Evolutionary conservation across 1,284 basidiomycete species (phyloP), one percentile per base, ranked within the genome.

Genomic region (Heimioporus punctisporus): DNA sequence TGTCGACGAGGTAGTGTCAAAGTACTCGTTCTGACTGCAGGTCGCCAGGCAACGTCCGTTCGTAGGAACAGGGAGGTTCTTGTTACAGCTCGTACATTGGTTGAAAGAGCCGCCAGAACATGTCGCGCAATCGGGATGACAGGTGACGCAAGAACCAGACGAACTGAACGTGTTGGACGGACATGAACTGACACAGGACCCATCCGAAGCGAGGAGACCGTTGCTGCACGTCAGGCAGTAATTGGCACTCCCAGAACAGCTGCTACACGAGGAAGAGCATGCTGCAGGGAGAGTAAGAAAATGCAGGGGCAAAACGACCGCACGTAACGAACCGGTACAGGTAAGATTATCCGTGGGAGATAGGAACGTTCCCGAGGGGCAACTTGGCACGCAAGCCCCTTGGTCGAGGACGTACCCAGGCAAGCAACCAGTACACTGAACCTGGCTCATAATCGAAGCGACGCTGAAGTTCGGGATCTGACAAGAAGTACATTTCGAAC

Each of bases 51-150:
- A 93, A 48, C 89, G 79, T 14, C 88, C 87, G 49, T 80, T 81
- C 34, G 82, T 82, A 45, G 88, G 81, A 30, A 93, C 89, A 1
- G 92, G 92, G 2, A 84, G 82, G 23, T 76, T 71, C 40, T 86
- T 62, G 21, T 83, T 77, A 64, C 92, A 94, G 47, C 83, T 80
- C 5, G 82, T 78, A 72, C 92, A 94, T 66, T 93, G 87, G 65
- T 82, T 85, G 74, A 92, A 91, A 2, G 82, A 78, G 31, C 79
- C 68, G 28, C 88, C 88, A 24, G 85, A 81, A 72, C 92, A 94
- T 7, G 86, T 84, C 8, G 81, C 82, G 63, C 92, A 94, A 66
- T 94, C 92, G 1, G 90, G 83, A 56, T 94, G 92, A 70, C 92
- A 94, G 5, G 82, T 60, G 49, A 85, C 64, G 70, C 92, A 94